Evolutionary conservation across 2,329 filamentous ascomycete species (phyloP).

Genomic region (Arthrobotrys conoides): DNA sequence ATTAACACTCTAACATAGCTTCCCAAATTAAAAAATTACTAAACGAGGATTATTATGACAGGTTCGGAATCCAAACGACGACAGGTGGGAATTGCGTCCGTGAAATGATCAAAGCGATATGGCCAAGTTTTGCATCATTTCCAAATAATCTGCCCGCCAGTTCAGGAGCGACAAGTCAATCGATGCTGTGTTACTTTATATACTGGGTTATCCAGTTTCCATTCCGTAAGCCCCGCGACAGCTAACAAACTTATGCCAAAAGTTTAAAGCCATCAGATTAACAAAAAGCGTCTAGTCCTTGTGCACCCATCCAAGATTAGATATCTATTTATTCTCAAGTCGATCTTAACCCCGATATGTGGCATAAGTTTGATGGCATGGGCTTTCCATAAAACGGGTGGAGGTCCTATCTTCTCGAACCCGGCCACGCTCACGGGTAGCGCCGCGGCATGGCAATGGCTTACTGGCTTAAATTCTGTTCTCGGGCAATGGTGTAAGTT

Average conservation of each 20-base stretch:
- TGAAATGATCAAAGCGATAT: constrained; percentile 69
- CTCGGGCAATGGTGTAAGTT: constrained; percentile 68
- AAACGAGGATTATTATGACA: constrained; percentile 8
- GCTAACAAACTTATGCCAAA: constrained; percentile 69
- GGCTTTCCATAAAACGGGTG: constrained; percentile 74
- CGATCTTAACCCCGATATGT: constrained; percentile 72
- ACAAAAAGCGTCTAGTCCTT: constrained; percentile 69
- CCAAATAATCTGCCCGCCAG: constrained; percentile 71
- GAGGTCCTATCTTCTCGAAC: constrained; percentile 70
- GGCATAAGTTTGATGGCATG: constrained; percentile 76
- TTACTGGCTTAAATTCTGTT: constrained; percentile 63
- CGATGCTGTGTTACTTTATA: constrained; percentile 73
- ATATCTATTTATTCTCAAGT: constrained; percentile 72
- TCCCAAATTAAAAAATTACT: background rate
- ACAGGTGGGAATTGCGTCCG: constrained; percentile 73
- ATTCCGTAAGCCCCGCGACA: constrained; percentile 65
- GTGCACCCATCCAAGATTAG: constrained; percentile 73
- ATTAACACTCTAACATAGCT: no score
- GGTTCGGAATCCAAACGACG: constrained; percentile 77
- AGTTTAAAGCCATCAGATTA: constrained; percentile 63
- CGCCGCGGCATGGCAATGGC: constrained; percentile 65
- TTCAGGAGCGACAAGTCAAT: constrained; percentile 73
- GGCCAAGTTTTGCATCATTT: constrained; percentile 72
- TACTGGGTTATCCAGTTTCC: constrained; percentile 73
- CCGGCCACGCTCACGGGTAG: constrained; percentile 68